Evolutionary conservation across 352 stramenopile genomes (phyloP), one percentile per base, ranked within the genome.

Genomic region (Globisporangium recalcitrans): DNA sequence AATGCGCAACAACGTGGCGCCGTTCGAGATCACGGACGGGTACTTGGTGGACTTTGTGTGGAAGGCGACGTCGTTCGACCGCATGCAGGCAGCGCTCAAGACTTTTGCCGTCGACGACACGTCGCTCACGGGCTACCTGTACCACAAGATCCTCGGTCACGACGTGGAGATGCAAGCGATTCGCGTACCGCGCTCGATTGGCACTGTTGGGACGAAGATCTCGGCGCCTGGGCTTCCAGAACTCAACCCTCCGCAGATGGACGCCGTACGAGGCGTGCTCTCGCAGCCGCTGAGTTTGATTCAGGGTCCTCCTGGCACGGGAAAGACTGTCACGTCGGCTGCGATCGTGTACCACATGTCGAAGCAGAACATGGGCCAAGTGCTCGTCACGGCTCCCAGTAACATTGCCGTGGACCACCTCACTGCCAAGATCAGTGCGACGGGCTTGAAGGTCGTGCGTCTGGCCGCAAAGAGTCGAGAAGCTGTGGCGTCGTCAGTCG

Each of bases 281-380:
- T 86, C 98, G 58, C 87, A 98, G 60, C 97, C 97, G 2, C 74
- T 99, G 31, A 98, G 87, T 76, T 85, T 99, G 29, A 99, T 99
- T 67, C 97, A 99, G 73, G 97, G 97, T 4, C 97, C 96, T 26
- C 96, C 96, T 1, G 96, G 96, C 27, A 98, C 95, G 3, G 97
- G 98, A 24, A 99, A 99, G 67, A 93, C 84, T 2, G 97, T 99
- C 22, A 99, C 97, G 4, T 98, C 88, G 47, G 97, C 98, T 2
- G 98, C 97, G 5, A 91, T 99, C 29, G 97, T 99, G n/a, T 99
- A 98, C 71, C 97, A 99, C 79, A 89, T 99, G 72, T 97, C 97
- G 26, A 97, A 98, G 68, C 94, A 99, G 68, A 98, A 98, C 69
- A 98, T 98, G 92, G 96, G 96, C 19, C 97, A 99, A 73, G 97